Evolutionary conservation across 2,329 filamentous ascomycete genomes (phyloP).

Genomic region (Dendrostoma leiphaemia): DNA sequence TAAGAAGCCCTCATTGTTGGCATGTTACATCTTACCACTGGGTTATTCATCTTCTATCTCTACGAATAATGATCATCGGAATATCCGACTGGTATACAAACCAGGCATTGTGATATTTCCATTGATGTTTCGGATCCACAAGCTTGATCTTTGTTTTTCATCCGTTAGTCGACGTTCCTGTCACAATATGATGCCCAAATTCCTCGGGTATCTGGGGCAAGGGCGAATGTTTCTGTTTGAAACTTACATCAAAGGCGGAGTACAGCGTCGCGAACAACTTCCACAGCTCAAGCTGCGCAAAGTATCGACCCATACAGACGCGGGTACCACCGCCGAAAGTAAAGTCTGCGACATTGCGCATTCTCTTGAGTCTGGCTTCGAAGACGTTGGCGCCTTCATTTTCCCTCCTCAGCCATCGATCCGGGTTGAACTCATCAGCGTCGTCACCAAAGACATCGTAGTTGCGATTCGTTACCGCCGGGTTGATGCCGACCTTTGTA

Average conservation of each 20-base stretch:
- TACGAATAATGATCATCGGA: slow-evolving; percentile 5
- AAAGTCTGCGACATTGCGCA: slow-evolving; percentile 6
- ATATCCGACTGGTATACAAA: slow-evolving; percentile 8
- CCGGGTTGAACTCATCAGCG: slow-evolving; percentile 5
- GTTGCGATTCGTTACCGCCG: slow-evolving; percentile 5
- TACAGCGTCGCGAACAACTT: slow-evolving; percentile 13
- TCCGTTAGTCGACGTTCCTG: too few relatives aligned
- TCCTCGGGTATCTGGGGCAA: too few relatives aligned
- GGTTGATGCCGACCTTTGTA: slow-evolving; percentile 2
- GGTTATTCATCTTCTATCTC: too few relatives aligned
- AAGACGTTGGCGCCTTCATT: background rate
- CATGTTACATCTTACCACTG: too few relatives aligned
- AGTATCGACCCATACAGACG: slow-evolving; percentile 6
- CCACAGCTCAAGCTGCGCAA: slow-evolving; percentile 7
- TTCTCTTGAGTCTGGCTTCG: background rate
- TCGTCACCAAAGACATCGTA: background rate
- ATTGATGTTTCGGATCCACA: background rate
- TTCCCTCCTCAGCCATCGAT: background rate
- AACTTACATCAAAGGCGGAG: slow-evolving; percentile 9
- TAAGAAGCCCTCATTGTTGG: too few relatives aligned
- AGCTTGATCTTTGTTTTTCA: slow-evolving; percentile 6
- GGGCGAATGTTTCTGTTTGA: too few relatives aligned
- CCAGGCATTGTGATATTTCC: slow-evolving; percentile 5
- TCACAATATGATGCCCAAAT: too few relatives aligned
- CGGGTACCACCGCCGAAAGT: slow-evolving; percentile 5